Base-by-base conservation (phyloP, 441 rosid genomes). In the Mallotus repandus region DNA sequence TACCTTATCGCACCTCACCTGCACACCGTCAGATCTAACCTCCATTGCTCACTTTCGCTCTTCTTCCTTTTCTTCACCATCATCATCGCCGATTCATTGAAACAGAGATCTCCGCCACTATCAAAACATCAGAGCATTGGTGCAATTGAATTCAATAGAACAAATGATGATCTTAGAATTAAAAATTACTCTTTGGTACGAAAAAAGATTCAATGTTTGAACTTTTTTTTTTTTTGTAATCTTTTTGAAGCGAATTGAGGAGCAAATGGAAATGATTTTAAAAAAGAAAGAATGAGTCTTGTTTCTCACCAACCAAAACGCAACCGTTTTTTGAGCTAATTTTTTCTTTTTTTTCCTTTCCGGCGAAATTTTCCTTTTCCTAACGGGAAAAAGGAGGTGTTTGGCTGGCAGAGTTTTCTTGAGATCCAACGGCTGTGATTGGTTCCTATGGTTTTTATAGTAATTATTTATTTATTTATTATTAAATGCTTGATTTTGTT, bases 11-110 rank as follows among this genome's bases (percentile, higher is more conserved):
- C 83, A 77, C 75, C 93, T 82, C 81, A 80, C 77, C 74, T 75
- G 86, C 63, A 70, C 68, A 56, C 74, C 81, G 77, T 90, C 97
- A 66, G 98, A 89, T 92, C 91, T 87, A 91, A 84, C 87, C 85
- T 90, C 97, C 97, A 94, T 94, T 82, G 78, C 81, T 76, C 81
- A 80, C 80, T 79, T 72, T 83, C 74, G 63, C 86, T 74, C 81
- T 77, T 70, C 78, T 84, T 74, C 79, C 77, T 64, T 78, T 76
- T 52, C 56, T 52, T 52, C 56, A 13, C n/a, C 57, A 54, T 54
- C 92, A 71, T 88, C 93, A 81, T 85, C 83, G 84, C 88, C 97
- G 85, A 80, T 81, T 91, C 97, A 88, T 92, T 74, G 75, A 76
- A 38, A 38, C 29, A 63, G 32, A 58, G 61, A 66, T 56, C n/a